phyloP scores from a whole-genome alignment of 495 filamentous ascomycete genomes.

The Pyrenula aspistea region DNA sequence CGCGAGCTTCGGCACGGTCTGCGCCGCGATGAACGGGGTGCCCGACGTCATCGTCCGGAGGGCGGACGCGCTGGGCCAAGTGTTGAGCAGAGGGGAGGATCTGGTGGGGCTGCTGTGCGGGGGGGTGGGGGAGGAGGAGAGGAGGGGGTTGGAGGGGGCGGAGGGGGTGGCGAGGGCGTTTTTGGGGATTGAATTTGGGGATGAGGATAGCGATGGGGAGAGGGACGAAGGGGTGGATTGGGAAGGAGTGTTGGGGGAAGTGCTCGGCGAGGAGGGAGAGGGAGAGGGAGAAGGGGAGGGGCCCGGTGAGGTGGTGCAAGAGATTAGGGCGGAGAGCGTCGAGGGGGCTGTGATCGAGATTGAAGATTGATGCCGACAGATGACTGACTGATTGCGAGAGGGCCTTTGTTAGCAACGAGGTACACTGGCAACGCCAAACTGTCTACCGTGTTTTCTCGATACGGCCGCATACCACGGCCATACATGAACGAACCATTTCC shows the following conservation, averaged over 20 bases:
- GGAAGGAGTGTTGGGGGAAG: not conserved
- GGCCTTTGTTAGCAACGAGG: too few relatives aligned
- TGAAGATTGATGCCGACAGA: too few relatives aligned
- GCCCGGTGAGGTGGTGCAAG: not conserved
- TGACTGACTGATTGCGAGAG: too few relatives aligned
- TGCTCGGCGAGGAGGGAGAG: not conserved
- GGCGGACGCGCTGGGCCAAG: conserved; percentile 60
- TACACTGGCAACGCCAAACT: too few relatives aligned
- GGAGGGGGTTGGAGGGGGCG: conserved; percentile 48
- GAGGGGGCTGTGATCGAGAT: not conserved
- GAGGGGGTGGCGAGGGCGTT: conserved; percentile 19
- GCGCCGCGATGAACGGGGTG: conserved; percentile 76
- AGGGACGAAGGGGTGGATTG: not conserved
- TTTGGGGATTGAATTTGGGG: conserved; percentile 14
- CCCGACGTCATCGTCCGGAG: conserved; percentile 57
- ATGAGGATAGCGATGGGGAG: not conserved
- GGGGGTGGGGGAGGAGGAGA: conserved; percentile 45
- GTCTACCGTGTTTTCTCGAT: too few relatives aligned
- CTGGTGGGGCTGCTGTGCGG: conserved; percentile 54
- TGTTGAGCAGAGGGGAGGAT: conserved; percentile 64
- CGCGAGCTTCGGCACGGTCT: conserved; percentile 78
- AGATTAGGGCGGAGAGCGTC: not conserved
- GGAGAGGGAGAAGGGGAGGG: not conserved
- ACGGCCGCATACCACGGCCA: too few relatives aligned
- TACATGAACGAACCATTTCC: too few relatives aligned